Evolutionary conservation across 164 flowering plant genomes (phyloP).

Genomic region (Macadamia integrifolia): DNA sequence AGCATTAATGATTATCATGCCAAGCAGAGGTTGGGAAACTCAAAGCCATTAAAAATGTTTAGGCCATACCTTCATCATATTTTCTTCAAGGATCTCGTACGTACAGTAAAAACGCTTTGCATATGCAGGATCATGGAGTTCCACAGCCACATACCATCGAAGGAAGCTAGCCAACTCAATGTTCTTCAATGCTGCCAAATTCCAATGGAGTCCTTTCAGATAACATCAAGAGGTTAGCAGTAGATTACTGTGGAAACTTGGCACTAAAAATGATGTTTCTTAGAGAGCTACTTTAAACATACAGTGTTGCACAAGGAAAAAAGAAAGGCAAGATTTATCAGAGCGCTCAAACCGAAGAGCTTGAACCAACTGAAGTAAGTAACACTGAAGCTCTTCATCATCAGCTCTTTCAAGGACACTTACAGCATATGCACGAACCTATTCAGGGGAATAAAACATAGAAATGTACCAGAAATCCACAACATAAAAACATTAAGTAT

Average conservation of each 20-base stretch:
- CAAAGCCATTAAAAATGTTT: neutral
- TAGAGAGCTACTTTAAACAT: slow-evolving; percentile 23
- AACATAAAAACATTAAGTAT: too few relatives aligned
- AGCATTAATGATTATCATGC: neutral
- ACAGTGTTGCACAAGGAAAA: slow-evolving; percentile 93
- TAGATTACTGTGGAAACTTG: neutral
- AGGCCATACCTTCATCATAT: slow-evolving; percentile 72
- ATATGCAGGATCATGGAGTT: slow-evolving; percentile 93
- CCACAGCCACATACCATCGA: slow-evolving; percentile 97
- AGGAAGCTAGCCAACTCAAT: slow-evolving; percentile 98
- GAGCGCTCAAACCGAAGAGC: slow-evolving; percentile 98
- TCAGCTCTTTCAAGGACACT: slow-evolving; percentile 99
- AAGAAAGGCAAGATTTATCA: slow-evolving; percentile 89
- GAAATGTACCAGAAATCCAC: too few relatives aligned
- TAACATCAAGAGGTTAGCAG: slow-evolving; percentile 7
- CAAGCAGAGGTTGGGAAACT: neutral
- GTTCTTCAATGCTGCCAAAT: slow-evolving; percentile 65
- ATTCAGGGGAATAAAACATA: slow-evolving; percentile 2
- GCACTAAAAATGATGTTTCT: neutral
- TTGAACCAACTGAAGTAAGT: slow-evolving; percentile 94
- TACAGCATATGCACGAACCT: slow-evolving; percentile 99
- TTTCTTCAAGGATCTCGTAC: slow-evolving; percentile 84
- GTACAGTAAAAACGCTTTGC: slow-evolving; percentile 90
- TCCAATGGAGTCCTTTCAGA: slow-evolving; percentile 15
- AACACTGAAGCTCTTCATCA: slow-evolving; percentile 98